Conservation (phyloP, 805 yeast species). For the Saturnispora diversa region DNA sequence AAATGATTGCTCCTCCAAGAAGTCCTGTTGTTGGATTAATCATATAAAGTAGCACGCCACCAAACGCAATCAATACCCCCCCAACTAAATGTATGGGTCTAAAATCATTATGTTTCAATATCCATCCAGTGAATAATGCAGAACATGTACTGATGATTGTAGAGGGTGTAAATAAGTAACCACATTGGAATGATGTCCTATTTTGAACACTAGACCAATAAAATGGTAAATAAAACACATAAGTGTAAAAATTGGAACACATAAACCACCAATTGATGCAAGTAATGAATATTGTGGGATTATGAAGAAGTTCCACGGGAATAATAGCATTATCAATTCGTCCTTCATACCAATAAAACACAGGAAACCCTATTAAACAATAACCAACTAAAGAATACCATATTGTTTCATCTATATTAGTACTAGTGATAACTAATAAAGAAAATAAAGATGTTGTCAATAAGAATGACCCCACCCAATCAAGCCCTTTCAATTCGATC, state of each 20-base stretch:
- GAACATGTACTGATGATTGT: slow-evolving; percentile 62
- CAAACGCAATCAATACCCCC: slow-evolving; percentile 39
- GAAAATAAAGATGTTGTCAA: slow-evolving; percentile 50
- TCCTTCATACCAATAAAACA: slow-evolving; percentile 46
- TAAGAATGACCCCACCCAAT: slow-evolving; percentile 54
- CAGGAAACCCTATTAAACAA: slow-evolving; percentile 29
- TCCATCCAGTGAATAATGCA: slow-evolving; percentile 54
- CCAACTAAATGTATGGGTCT: slow-evolving; percentile 36
- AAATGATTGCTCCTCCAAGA: slow-evolving; percentile 34
- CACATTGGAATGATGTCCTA: slow-evolving; percentile 23
- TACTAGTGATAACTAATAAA: slow-evolving; percentile 58
- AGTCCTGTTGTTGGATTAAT: slow-evolving; percentile 13
- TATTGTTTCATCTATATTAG: slow-evolving; percentile 48
- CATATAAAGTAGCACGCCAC: slow-evolving; percentile 32
- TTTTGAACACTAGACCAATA: slow-evolving; percentile 32
- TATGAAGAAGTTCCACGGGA: slow-evolving; percentile 46
- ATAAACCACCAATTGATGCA: slow-evolving; percentile 61
- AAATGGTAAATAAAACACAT: slow-evolving; percentile 61
- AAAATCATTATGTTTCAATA: slow-evolving; percentile 61
- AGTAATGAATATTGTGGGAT: slow-evolving; percentile 55
- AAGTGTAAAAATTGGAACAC: slow-evolving; percentile 57
- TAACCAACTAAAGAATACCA: slow-evolving; percentile 34
- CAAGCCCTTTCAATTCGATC: slow-evolving; percentile 50
- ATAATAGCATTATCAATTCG: slow-evolving; percentile 50
- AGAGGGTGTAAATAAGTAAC: slow-evolving; percentile 41